These are phyloP conservation scores for Aquilaria yunnanensis DNA, from an alignment of 345 rosid species.

Conservation along the genomic window DNA sequence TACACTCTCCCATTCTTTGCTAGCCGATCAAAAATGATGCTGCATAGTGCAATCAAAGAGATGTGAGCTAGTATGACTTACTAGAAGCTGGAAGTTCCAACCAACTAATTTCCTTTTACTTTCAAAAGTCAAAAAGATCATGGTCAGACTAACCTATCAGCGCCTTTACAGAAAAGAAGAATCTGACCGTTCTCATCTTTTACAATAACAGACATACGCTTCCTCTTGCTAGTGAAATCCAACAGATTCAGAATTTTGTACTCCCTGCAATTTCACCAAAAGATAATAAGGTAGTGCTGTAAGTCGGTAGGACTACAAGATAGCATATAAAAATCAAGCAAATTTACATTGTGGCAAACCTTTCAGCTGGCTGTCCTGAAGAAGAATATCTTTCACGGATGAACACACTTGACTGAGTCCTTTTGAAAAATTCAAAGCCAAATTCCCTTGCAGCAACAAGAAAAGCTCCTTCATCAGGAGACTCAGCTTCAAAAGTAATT, in stretches of 20 bases:
- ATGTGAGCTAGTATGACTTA: not conserved
- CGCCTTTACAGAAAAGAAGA: conserved; percentile 92
- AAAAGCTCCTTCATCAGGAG: conserved; percentile 96
- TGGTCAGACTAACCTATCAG: conserved; percentile 71
- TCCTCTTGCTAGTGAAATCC: conserved; percentile 97
- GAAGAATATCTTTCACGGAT: conserved; percentile 48
- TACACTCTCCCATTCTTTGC: conserved; percentile 70
- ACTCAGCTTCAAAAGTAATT: conserved; percentile 84
- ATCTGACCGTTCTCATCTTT: conserved; percentile 75
- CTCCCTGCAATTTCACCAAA: conserved; percentile 54
- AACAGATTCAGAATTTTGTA: conserved; percentile 78
- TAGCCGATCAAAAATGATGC: conserved; percentile 87
- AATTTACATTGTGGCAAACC: conserved; percentile 36
- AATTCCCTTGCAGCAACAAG: conserved; percentile 95
- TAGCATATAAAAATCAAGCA: conserved; percentile 7
- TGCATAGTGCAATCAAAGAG: conserved; percentile 28
- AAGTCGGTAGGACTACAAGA: conserved; percentile 10
- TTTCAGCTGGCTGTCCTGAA: conserved; percentile 56
- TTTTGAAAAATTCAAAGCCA: conserved; percentile 84
- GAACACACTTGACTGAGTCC: conserved; percentile 84
- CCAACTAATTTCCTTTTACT: not conserved
- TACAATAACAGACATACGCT: conserved; percentile 92
- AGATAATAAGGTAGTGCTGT: conserved; percentile 13
- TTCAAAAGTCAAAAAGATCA: not conserved
- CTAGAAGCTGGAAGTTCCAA: too few species aligned